Evolutionary conservation across 192 early-diverging fungal genomes (phyloP).

Genomic region (Gamsiella multidivaricata): DNA sequence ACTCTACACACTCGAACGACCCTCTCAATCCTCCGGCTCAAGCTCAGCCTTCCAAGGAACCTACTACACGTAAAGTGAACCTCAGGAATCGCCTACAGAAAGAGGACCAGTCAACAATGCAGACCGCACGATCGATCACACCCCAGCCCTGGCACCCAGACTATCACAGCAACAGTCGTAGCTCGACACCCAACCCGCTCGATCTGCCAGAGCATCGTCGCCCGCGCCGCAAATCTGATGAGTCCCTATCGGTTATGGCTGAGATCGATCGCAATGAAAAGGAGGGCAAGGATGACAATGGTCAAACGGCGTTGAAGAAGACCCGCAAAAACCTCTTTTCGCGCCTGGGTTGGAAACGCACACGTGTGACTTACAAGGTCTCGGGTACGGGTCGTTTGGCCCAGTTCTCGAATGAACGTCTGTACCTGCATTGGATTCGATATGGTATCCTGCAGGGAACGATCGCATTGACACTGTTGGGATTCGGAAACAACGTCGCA

Average conservation of each 20-base stretch:
- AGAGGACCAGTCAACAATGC: not conserved
- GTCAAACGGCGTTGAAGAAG: slow-evolving; percentile 5
- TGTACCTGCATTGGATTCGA: slow-evolving; percentile 48
- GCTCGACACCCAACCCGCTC: slow-evolving; percentile 3
- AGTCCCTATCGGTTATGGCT: not conserved
- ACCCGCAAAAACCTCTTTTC: slow-evolving; percentile 30
- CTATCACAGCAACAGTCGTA: slow-evolving; percentile 4
- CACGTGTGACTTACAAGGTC: slow-evolving; percentile 10
- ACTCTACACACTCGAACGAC: slow-evolving; percentile 45
- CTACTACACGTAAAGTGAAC: not conserved
- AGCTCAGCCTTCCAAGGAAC: not conserved
- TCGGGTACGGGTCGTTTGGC: slow-evolving; percentile 24
- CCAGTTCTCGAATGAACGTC: slow-evolving; percentile 52
- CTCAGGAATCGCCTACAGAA: not conserved
- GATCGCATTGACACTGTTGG: slow-evolving; percentile 35
- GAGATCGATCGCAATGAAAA: slow-evolving; percentile 16
- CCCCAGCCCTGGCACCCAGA: slow-evolving; percentile 51
- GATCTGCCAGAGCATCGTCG: slow-evolving; percentile 16
- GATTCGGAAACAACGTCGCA: slow-evolving; percentile 21
- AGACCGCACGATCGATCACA: slow-evolving; percentile 25
- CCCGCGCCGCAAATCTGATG: not conserved
- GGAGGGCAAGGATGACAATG: not conserved
- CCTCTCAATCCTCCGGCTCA: slow-evolving; percentile 14
- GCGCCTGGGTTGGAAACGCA: slow-evolving; percentile 9
- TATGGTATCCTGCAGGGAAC: slow-evolving; percentile 37